Evolutionary conservation across 768 basidiomycete genomes (phyloP), one percentile per base, ranked within the genome.

Genomic region (Butyriboletus loyo): DNA sequence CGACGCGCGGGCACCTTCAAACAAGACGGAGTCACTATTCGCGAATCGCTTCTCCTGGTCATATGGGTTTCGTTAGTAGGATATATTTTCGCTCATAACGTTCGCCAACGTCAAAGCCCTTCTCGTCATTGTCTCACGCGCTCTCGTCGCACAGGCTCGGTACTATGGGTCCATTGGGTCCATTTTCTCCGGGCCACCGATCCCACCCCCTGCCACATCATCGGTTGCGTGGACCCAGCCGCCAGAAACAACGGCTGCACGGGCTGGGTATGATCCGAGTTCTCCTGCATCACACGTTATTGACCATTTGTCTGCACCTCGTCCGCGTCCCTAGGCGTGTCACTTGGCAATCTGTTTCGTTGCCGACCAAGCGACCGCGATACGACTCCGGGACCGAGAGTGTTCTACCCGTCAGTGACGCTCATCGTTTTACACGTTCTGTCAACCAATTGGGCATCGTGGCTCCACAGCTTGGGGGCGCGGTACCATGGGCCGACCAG

Each of bases 251-350:
- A 10, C 1, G 28, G 36, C 0, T 70, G 67, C 21, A 0, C 15
- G 0, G 48, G 46, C 50, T 61, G 19, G 19, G 66, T 68, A 37
- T 5, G 66, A 9, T 19, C 4, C 4, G 9, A 21, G 4, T 27
- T 17, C 1, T 7, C 10, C 22, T 13, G 9, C 27, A 4, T 44
- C 15, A 6, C 3, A 5, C 11, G 9, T 5, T 17, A 9, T 31
- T 57, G 19, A 47, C 46, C 9, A 7, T 10, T 17, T 11, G 13
- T 75, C 24, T 80, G 78, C 65, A 56, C 66, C 2, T 74, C 67
- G 43, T 15, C 50, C 1, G 44, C 52, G 2, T 80, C 76, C 73
- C 72, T 4, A 2, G 1, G 1, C 22, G 9, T 80, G 79, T 58
- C 62, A 80, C 21, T 3, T 44, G 24, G 17, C 52, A 1, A 68